Evolutionary conservation across 1,139 yeast species (phyloP).

Genomic region (Protomyces gravidus): DNA sequence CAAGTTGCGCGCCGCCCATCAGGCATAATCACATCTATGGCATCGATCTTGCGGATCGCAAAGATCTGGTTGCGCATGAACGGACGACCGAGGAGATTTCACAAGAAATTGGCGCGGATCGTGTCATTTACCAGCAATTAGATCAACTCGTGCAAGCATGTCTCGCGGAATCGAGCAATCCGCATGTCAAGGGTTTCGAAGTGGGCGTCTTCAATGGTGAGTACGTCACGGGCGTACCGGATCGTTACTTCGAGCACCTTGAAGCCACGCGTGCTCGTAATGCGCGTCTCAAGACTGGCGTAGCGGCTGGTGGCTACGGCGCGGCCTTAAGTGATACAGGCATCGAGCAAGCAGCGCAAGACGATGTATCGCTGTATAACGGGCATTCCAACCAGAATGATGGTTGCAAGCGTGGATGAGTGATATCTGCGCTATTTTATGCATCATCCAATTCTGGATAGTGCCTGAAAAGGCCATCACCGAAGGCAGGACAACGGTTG

Average conservation of each 20-base stretch:
- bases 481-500: constrained; percentile 7
- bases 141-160: constrained; percentile 81
- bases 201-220: constrained; percentile 97
- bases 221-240: constrained; percentile 88
- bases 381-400: constrained; percentile 12
- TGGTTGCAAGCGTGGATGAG: constrained; percentile 22
- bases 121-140: constrained; percentile 79
- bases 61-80: constrained; percentile 84
- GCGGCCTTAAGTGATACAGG: constrained; percentile 9
- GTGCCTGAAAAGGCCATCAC: constrained; percentile 22
- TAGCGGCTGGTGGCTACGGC: background rate
- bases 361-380: constrained; percentile 23
- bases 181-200: constrained; percentile 61
- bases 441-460: constrained; percentile 23
- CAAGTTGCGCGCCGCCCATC: constrained; percentile 96
- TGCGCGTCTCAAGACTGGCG: constrained; percentile 6
- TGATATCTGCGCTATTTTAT: background rate
- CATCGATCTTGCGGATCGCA: constrained; percentile 92
- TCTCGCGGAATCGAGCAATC: constrained; percentile 45
- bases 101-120: constrained; percentile 81
- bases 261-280: constrained; percentile 45
- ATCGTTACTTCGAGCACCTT: constrained; percentile 71
- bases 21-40: constrained; percentile 94
- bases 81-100: constrained; percentile 71
- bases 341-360: constrained; percentile 18